A percentile compares a stretch with the other conserved stretches of the same genome.
These are phyloP conservation scores for Chaetoceros tenuissimus DNA, from an alignment of 108 stramenopile genomes.

Conservation along the genomic window DNA sequence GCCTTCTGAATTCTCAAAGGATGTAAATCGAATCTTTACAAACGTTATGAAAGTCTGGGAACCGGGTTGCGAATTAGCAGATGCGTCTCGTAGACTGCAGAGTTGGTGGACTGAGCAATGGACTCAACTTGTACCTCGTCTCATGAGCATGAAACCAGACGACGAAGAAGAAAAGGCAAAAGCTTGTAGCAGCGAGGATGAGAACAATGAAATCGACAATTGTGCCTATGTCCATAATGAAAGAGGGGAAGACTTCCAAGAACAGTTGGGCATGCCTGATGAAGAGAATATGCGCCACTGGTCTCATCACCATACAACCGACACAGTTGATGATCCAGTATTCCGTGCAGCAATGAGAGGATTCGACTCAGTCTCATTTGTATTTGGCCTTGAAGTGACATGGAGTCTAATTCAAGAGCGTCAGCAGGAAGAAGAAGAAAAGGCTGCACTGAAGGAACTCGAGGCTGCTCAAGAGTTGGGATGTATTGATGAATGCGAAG, in stretches of 20 bases:
- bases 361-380: slow-evolving; percentile 81
- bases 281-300: slow-evolving; percentile 92
- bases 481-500: slow-evolving; percentile 6
- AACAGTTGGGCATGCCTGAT: slow-evolving; percentile 81
- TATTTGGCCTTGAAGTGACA: slow-evolving; percentile 92
- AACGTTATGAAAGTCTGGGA: slow-evolving; percentile 86
- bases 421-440: slow-evolving; percentile 83
- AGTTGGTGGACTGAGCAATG: slow-evolving; percentile 73
- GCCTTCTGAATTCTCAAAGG: slow-evolving; percentile 80
- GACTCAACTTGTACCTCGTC: slow-evolving; percentile 67
- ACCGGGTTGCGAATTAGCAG: slow-evolving; percentile 58
- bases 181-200: too few species aligned
- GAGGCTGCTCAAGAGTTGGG: slow-evolving; percentile 17
- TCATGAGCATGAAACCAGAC: slow-evolving; percentile 78
- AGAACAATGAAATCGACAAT: background rate
- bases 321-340: slow-evolving; percentile 90
- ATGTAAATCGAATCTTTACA: slow-evolving; percentile 85
- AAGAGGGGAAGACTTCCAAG: slow-evolving; percentile 82
- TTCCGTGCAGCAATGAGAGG: slow-evolving; percentile 88
- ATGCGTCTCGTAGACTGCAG: slow-evolving; percentile 66
- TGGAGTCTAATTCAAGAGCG: slow-evolving; percentile 87
- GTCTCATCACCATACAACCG: slow-evolving; percentile 87
- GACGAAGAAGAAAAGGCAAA: slow-evolving; percentile 29
- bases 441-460: slow-evolving; percentile 49
- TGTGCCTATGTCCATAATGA: slow-evolving; percentile 44